phyloP scores from a whole-genome alignment of 805 yeast species.

The Candida michaelii region DNA sequence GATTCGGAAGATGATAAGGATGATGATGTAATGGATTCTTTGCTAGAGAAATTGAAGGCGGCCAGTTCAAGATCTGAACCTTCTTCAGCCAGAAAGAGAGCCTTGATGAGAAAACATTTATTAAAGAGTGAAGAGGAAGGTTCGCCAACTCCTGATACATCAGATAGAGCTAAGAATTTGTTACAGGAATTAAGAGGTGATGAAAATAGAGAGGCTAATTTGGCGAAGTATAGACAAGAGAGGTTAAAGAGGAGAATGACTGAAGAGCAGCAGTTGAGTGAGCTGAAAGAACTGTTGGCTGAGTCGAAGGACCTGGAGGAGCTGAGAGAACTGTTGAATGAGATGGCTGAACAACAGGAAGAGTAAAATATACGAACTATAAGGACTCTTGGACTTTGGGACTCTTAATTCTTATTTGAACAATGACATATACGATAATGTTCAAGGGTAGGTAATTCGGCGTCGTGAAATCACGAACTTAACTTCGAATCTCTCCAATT shows the following conservation, averaged over 20 bases:
- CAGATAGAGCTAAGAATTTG: slow-evolving; percentile 57
- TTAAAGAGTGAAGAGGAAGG: slow-evolving; percentile 27
- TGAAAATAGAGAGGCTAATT: slow-evolving; percentile 15
- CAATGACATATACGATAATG: too few species aligned
- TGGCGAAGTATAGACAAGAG: slow-evolving; percentile 44
- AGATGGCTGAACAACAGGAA: too few species aligned
- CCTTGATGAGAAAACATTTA: slow-evolving; percentile 66
- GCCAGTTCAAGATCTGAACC: slow-evolving; percentile 84
- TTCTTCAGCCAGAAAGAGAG: slow-evolving; percentile 76
- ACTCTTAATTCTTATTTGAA: too few species aligned
- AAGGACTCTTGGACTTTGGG: too few species aligned
- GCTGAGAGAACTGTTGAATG: too few species aligned
- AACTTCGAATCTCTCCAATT: too few species aligned
- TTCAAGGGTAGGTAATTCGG: too few species aligned
- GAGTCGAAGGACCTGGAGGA: too few species aligned
- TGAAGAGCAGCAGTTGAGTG: too few species aligned
- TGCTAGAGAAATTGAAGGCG: slow-evolving; percentile 82
- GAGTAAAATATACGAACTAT: too few species aligned
- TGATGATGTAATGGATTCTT: slow-evolving; percentile 72
- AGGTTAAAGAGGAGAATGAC: slow-evolving; percentile 26
- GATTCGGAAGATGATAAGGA: slow-evolving; percentile 33
- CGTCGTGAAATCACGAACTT: too few species aligned
- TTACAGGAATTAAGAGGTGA: slow-evolving; percentile 57
- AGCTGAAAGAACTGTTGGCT: too few species aligned
- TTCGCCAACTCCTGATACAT: slow-evolving; percentile 13